Evolutionary conservation across 257 asterid species (phyloP).

Genomic region (Ocimum tenuiflorum): DNA sequence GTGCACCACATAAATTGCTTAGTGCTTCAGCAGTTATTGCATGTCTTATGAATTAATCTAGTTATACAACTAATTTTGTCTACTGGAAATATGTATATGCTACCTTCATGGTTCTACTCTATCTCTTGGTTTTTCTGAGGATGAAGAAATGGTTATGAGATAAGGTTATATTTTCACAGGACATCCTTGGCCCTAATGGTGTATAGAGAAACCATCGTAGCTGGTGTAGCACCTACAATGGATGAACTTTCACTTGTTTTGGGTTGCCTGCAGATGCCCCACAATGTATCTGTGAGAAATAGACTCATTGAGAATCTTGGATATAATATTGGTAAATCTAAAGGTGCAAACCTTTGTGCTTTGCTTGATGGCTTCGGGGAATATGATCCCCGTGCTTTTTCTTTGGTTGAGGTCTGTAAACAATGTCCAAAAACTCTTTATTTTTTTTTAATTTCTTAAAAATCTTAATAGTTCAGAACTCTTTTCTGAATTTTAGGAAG

Average conservation of each 20-base stretch:
- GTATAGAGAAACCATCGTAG: conserved; percentile 69
- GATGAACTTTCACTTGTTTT: conserved; percentile 76
- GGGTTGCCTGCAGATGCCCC: conserved; percentile 87
- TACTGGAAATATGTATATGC: neutral
- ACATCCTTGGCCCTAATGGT: conserved; percentile 82
- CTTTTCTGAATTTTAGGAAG: conserved; percentile 53
- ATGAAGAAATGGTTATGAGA: conserved; percentile 18
- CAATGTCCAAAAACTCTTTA: conserved; percentile 6
- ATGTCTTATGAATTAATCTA: neutral
- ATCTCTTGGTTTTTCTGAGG: conserved; percentile 11
- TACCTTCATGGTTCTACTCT: neutral
- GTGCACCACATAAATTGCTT: neutral
- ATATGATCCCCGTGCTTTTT: conserved; percentile 91
- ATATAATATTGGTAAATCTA: conserved; percentile 33
- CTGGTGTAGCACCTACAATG: conserved; percentile 65
- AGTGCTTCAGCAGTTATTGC: neutral
- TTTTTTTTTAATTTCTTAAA: neutral
- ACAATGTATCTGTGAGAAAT: conserved; percentile 53
- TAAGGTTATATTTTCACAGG: conserved; percentile 51
- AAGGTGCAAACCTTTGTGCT: conserved; percentile 49
- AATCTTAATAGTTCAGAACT: conserved; percentile 8
- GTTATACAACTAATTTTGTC: neutral
- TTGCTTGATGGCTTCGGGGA: conserved; percentile 93
- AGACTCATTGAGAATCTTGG: conserved; percentile 75
- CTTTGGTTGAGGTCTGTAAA: conserved; percentile 72